phyloP scores from a whole-genome alignment of 129 eudicot species.

The Escallonia rubra region DNA sequence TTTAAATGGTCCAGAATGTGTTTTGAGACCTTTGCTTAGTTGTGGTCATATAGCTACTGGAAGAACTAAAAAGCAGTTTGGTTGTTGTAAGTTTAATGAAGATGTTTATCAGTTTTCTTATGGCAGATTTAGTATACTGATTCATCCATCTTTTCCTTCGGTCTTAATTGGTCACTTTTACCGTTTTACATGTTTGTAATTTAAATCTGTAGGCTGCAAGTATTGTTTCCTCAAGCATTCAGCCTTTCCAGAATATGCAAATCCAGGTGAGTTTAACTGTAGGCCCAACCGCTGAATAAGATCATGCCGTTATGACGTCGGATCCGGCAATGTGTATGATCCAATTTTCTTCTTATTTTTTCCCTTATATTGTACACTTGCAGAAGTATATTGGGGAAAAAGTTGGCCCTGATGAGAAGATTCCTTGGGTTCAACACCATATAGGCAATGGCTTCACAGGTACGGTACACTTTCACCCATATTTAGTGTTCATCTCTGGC shows the following conservation, averaged over 20 bases:
- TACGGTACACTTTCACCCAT: conserved; percentile 13
- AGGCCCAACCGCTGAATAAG: neutral
- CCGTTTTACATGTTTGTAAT: neutral
- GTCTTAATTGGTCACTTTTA: neutral
- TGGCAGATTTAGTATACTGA: neutral
- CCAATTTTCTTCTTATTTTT: neutral
- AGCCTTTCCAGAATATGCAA: conserved; percentile 40
- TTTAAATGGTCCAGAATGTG: too few species aligned
- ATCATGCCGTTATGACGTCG: neutral
- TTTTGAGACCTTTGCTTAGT: too few species aligned
- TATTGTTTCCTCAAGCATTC: conserved; percentile 46
- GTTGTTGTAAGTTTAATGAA: too few species aligned
- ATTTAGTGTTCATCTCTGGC: too few species aligned
- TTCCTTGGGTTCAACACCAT: conserved; percentile 61
- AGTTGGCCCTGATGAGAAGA: conserved; percentile 49
- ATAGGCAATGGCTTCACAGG: conserved; percentile 65
- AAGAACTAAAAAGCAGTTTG: too few species aligned
- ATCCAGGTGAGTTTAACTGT: conserved; percentile 21
- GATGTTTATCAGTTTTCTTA: too few species aligned
- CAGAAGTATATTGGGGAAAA: conserved; percentile 54
- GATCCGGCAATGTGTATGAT: neutral
- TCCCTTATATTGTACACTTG: neutral
- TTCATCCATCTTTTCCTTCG: neutral
- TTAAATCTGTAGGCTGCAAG: conserved; percentile 39
- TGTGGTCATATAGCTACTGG: too few species aligned